Evolutionary conservation across 2,329 filamentous ascomycete genomes (phyloP).

Genomic region (Trichothecium roseum): DNA sequence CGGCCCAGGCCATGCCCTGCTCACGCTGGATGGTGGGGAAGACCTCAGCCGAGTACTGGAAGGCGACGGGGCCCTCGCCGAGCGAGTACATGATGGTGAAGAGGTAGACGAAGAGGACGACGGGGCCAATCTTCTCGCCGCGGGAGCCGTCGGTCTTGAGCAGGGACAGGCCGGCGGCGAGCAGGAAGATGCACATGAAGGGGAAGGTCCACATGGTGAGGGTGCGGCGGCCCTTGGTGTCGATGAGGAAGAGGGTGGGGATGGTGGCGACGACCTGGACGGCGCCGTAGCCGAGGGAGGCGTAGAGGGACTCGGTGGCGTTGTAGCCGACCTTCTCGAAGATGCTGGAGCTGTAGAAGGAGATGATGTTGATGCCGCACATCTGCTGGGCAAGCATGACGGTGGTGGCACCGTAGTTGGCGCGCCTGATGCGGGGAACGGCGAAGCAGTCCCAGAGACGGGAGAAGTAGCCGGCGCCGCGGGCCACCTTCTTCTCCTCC

Average conservation of each 20-base stretch:
- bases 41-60: conserved; percentile 26
- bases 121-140: conserved; percentile 5
- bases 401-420: conserved; percentile 63
- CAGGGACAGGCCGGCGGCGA: conserved; percentile 14
- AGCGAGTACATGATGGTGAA: conserved; percentile 16
- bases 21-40: conserved; percentile 26
- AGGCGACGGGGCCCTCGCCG: conserved; percentile 24
- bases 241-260: conserved; percentile 18
- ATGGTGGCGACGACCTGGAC: conserved; percentile 31
- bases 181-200: conserved; percentile 15
- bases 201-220: conserved; percentile 16
- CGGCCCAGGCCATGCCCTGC: conserved; percentile 27
- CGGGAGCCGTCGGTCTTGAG: conserved; percentile 8
- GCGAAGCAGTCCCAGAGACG: conserved; percentile 47
- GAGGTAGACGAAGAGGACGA: conserved; percentile 13
- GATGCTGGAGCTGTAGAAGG: conserved; percentile 57
- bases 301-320: conserved; percentile 35
- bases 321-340: conserved; percentile 43
- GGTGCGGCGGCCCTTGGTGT: conserved; percentile 16
- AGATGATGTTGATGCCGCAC: conserved; percentile 43
- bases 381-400: conserved; percentile 71
- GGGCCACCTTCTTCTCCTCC: conserved; percentile 17
- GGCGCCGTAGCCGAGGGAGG: conserved; percentile 32
- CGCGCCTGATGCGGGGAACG: conserved; percentile 56
- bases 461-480: conserved; percentile 17